phyloP scores from a whole-genome alignment of 371 early-diverging fungal species.

The Entomophthora muscae region DNA sequence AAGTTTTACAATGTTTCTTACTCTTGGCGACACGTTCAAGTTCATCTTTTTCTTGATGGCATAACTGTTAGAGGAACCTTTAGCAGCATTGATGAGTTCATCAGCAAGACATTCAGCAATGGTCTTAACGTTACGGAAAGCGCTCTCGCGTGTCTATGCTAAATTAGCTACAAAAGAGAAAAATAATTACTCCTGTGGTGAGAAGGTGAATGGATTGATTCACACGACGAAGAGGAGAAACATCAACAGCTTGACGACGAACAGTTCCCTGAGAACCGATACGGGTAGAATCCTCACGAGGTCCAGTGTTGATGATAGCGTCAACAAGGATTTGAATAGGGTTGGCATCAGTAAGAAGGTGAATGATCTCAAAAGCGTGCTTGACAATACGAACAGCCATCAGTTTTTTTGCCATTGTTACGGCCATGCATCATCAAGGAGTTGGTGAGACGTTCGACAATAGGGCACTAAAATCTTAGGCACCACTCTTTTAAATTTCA shows the following conservation, averaged over 20 bases:
- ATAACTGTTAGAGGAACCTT: conserved; percentile 96
- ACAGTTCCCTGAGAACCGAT: conserved; percentile 99
- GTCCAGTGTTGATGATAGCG: conserved; percentile 99
- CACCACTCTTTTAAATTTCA: not conserved
- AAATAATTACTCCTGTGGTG: conserved; percentile 74
- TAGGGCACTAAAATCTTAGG: conserved; percentile 65
- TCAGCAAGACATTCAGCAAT: conserved; percentile 99
- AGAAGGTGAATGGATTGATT: conserved; percentile 95
- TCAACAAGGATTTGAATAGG: conserved; percentile 99
- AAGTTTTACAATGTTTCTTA: conserved; percentile 2
- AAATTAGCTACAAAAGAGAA: conserved; percentile 11
- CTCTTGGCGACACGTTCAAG: conserved; percentile 58
- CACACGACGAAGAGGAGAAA: conserved; percentile 97
- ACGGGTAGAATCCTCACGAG: conserved; percentile 99
- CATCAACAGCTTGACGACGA: conserved; percentile 99
- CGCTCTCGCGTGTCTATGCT: conserved; percentile 25
- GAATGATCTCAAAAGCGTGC: conserved; percentile 99
- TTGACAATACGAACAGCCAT: conserved; percentile 98
- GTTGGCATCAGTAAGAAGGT: conserved; percentile 97
- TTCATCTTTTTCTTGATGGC: conserved; percentile 99
- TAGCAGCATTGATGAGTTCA: conserved; percentile 99
- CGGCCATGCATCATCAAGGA: conserved; percentile 99
- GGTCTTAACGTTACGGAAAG: conserved; percentile 94
- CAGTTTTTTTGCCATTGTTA: conserved; percentile 99
- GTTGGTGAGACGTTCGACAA: conserved; percentile 99